A percentile compares a stretch with the other conserved stretches of the same genome.
Conservation (phyloP, 2,329 filamentous ascomycete genomes). For the Ambrosiella beaveri region DNA sequence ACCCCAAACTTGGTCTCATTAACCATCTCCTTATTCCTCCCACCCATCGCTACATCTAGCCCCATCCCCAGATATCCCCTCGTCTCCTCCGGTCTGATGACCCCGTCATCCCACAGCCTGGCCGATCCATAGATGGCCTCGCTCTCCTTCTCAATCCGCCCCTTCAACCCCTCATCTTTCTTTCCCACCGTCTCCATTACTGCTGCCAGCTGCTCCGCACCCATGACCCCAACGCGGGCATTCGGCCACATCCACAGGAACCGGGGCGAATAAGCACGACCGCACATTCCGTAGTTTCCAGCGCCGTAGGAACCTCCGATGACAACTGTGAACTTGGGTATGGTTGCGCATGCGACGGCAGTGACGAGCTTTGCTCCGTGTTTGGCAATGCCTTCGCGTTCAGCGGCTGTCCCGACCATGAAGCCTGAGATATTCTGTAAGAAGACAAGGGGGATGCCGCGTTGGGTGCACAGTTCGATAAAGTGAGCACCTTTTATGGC, state of each 20-base stretch:
- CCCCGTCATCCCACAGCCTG: constrained; percentile 73
- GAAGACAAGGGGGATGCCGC: constrained; percentile 78
- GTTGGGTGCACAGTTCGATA: constrained; percentile 82
- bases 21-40: constrained; percentile 42
- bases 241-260: constrained; percentile 98
- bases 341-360: constrained; percentile 81
- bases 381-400: constrained; percentile 91
- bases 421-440: constrained; percentile 95
- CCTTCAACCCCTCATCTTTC: constrained; percentile 60
- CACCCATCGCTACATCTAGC: constrained; percentile 53
- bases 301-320: constrained; percentile 87
- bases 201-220: constrained; percentile 70
- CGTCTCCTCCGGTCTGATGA: constrained; percentile 64
- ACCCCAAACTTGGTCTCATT: constrained; percentile 59
- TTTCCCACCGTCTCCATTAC: constrained; percentile 92
- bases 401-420: constrained; percentile 89
- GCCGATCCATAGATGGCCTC: constrained; percentile 79
- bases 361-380: constrained; percentile 95
- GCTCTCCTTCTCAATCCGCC: constrained; percentile 75
- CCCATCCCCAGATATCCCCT: constrained; percentile 54
- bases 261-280: constrained; percentile 75
- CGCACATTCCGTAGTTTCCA: constrained; percentile 98
- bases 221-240: constrained; percentile 93
- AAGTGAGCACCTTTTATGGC: constrained; percentile 93
- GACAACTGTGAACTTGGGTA: constrained; percentile 93